phyloP scores from a whole-genome alignment of 2,329 filamentous ascomycete species.

The Aureobasidium zeae region DNA sequence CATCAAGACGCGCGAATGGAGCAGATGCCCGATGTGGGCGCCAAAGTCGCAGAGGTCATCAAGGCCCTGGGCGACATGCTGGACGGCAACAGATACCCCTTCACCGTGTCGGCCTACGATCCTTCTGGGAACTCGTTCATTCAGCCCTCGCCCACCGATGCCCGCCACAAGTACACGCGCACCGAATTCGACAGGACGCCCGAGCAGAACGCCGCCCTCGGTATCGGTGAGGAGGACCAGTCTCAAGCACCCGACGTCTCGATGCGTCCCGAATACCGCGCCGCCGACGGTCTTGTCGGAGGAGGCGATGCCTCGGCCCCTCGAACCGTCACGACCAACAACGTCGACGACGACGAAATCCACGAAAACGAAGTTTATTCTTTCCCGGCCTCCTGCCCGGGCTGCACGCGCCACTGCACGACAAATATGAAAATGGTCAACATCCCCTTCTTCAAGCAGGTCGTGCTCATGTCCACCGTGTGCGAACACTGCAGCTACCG shows the following conservation, averaged over 20 bases:
- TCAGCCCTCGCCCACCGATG: constrained; percentile 64
- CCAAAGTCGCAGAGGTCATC: constrained; percentile 70
- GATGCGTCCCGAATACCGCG: constrained; percentile 45
- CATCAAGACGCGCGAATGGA: constrained; percentile 77
- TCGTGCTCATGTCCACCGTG: constrained; percentile 88
- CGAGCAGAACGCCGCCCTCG: constrained; percentile 79
- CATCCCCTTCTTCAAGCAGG: constrained; percentile 96
- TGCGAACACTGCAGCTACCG: constrained; percentile 85
- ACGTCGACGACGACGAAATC: constrained; percentile 53
- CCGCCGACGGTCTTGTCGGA: constrained; percentile 26
- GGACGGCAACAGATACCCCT: constrained; percentile 68
- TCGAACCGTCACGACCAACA: constrained; percentile 26
- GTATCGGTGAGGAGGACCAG: constrained; percentile 49
- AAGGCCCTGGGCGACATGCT: constrained; percentile 67
- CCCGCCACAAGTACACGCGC: constrained; percentile 83
- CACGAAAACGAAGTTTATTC: constrained; percentile 86
- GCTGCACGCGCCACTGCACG: constrained; percentile 73
- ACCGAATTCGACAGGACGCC: constrained; percentile 72
- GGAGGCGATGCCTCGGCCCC: constrained; percentile 4
- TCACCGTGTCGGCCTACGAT: constrained; percentile 81
- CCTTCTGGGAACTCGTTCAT: constrained; percentile 95
- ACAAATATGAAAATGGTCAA: constrained; percentile 99
- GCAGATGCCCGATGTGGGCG: constrained; percentile 65
- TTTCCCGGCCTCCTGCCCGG: constrained; percentile 85
- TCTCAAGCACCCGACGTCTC: constrained; percentile 46